Base-by-base conservation (phyloP, 148 eudicot genomes). In the Dianthus caryophyllus region DNA sequence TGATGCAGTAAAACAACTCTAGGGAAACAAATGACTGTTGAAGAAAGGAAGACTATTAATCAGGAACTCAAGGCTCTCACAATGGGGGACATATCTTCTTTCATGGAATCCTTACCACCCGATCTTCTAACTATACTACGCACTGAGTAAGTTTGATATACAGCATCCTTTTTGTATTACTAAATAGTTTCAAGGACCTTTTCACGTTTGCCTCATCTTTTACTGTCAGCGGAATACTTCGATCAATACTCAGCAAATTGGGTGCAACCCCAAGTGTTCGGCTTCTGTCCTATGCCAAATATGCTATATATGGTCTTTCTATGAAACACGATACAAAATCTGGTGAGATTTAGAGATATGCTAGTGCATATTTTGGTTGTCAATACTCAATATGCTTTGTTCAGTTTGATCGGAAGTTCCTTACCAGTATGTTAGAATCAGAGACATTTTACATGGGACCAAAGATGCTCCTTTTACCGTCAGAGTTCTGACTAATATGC, bases 61-160 rank as follows among this genome's bases (percentile, higher is more conserved):
- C 75, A 84, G 78, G 95, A 93, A 61, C 62, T 87, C 71, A 83
- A 80, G 75, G 76, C 83, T 58, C 74, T 93, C 43, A 79, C 71
- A 72, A 73, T 85, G 76, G 98, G 81, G 68, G 96, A 92, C 71
- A 64, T 85, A 47, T 92, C 96, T 66, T 78, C 91, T 44, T 89
- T 92, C 73, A 84, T 92, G 98, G 96, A 92, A 77, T 85, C 96
- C 39, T 75, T 89, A 71, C 91, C 96, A 29, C 70, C 89, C 14
- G 96, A 89, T 69, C 81, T 93, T 68, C 75, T 89, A 65, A 81
- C 78, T 20, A 75, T 85, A 57, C 41, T 89, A 72, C 85, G 95
- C 8, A 85, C 87, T 4, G 98, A 93, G 98, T 93, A 87, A 73
- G 81, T 70, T 76, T 43, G 38, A 53, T 16, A 12, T 20, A 29